A percentile compares a stretch with the other conserved stretches of the same genome.
Conservation (phyloP, 2,329 filamentous ascomycete species). For the Dactylonectria estremocensis region DNA sequence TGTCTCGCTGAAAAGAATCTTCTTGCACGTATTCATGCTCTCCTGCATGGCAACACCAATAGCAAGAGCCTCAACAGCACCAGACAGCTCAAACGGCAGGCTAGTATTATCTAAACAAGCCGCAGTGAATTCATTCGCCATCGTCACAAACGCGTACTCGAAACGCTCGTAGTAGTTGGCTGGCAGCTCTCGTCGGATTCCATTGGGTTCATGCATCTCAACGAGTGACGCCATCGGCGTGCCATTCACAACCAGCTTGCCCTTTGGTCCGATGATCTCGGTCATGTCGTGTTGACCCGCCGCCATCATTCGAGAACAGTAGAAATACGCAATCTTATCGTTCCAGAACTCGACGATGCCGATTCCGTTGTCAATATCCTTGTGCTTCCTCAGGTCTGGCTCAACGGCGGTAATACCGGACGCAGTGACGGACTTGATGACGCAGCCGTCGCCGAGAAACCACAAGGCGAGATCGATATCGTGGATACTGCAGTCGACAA, state of each 20-base stretch:
- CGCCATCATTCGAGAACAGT: slow-evolving; percentile 19
- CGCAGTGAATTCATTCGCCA: slow-evolving; percentile 15
- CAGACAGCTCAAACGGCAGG: slow-evolving; percentile 11
- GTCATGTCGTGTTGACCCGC: slow-evolving; percentile 8
- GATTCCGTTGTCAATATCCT: too few relatives aligned
- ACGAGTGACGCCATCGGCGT: slow-evolving; percentile 8
- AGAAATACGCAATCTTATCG: slow-evolving; percentile 18
- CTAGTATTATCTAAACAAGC: slow-evolving; percentile 14
- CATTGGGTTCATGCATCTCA: slow-evolving; percentile 11
- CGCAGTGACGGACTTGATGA: too few relatives aligned
- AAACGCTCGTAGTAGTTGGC: slow-evolving; percentile 18
- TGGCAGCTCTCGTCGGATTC: slow-evolving; percentile 1
- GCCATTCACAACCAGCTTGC: slow-evolving; percentile 6
- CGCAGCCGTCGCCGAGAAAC: neutral
- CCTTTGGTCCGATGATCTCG: slow-evolving; percentile 6
- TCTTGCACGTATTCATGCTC: slow-evolving; percentile 7
- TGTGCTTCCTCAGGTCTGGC: too few relatives aligned
- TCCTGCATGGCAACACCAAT: slow-evolving; percentile 16
- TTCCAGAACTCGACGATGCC: neutral
- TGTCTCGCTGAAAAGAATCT: too few relatives aligned
- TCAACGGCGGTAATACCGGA: too few relatives aligned
- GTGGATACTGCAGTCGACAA: neutral
- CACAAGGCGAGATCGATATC: neutral
- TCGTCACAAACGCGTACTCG: slow-evolving; percentile 12
- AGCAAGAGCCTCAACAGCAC: neutral